Percentiles rank a stretch among this genome's conserved stretches.
Evolutionary conservation across 495 filamentous ascomycete genomes (phyloP).

Genomic region (Aspergillus saccharolyticus): DNA sequence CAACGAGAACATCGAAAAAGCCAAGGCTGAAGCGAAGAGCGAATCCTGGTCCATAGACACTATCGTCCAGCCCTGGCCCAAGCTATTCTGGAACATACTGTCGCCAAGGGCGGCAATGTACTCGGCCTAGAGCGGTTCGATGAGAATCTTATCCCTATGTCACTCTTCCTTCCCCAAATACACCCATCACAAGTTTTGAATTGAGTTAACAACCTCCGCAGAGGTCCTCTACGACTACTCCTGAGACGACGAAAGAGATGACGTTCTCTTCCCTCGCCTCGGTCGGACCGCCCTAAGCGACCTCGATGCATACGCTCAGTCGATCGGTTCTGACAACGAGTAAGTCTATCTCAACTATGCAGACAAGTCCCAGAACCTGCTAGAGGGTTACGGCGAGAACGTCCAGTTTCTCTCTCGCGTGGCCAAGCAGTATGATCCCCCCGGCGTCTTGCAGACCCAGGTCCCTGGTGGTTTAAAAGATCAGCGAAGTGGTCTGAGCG

Average conservation of each 20-base stretch:
- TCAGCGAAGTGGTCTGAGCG: conserved; percentile 7
- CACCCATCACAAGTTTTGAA: background rate
- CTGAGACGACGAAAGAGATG: conserved; percentile 18
- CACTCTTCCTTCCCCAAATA: background rate
- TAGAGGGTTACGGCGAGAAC: conserved; percentile 47
- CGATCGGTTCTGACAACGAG: conserved; percentile 20
- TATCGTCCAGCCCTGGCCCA: conserved; percentile 24
- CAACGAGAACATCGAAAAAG: conserved; percentile 15
- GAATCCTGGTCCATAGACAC: conserved; percentile 13
- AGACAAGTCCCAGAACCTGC: conserved; percentile 35
- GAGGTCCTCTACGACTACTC: conserved; percentile 22
- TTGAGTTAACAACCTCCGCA: background rate
- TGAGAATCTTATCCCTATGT: conserved; percentile 21
- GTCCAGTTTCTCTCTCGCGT: conserved; percentile 29
- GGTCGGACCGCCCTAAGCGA: conserved; percentile 10
- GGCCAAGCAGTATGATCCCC: conserved; percentile 46
- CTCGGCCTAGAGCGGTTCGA: conserved; percentile 23
- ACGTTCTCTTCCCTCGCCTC: conserved; percentile 17
- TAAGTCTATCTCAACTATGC: conserved; percentile 37
- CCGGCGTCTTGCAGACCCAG: conserved; percentile 45
- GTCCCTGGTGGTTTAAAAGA: conserved; percentile 38
- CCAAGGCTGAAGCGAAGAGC: conserved; percentile 9
- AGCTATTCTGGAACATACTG: conserved; percentile 15
- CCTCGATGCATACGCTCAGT: conserved; percentile 21
- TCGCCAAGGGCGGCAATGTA: conserved; percentile 19